Conservation (phyloP, 352 stramenopile genomes). For the Pythium guiyangense region DNA sequence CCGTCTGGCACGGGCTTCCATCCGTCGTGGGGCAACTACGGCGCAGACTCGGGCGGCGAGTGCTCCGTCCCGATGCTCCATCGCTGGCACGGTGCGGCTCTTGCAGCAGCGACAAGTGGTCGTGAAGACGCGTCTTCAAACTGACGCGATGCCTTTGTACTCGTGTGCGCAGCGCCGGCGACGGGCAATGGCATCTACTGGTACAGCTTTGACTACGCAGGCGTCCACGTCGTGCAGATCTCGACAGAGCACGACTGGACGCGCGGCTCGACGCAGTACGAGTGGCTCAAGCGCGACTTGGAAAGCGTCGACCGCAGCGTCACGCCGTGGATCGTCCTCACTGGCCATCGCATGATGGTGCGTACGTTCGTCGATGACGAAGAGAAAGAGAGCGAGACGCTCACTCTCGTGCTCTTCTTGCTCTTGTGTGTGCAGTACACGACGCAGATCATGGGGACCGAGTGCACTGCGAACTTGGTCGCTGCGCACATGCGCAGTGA, state of each 20-base stretch:
- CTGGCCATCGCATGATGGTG: slow-evolving; percentile 88
- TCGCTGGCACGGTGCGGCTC: slow-evolving; percentile 52
- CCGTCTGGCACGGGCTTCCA: slow-evolving; percentile 47
- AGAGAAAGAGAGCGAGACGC: too few relatives aligned
- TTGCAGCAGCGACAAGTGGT: neutral
- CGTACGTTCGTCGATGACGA: neutral
- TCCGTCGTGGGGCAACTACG: slow-evolving; percentile 65
- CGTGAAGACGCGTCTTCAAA: neutral
- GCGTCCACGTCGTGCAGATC: slow-evolving; percentile 89
- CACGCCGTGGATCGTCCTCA: slow-evolving; percentile 92
- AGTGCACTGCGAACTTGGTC: slow-evolving; percentile 41
- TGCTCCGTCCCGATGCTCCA: slow-evolving; percentile 66
- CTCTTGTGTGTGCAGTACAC: slow-evolving; percentile 2
- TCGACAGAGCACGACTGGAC: slow-evolving; percentile 89
- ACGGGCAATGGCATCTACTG: slow-evolving; percentile 74
- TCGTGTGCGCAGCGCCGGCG: slow-evolving; percentile 30
- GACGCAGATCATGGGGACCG: slow-evolving; percentile 1
- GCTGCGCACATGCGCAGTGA: slow-evolving; percentile 77
- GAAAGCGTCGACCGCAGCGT: slow-evolving; percentile 63
- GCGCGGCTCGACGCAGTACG: slow-evolving; percentile 78
- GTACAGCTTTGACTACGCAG: slow-evolving; percentile 89
- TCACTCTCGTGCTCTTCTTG: neutral
- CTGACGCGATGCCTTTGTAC: slow-evolving; percentile 1
- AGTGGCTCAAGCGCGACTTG: slow-evolving; percentile 84
- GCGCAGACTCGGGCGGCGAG: slow-evolving; percentile 54